phyloP scores from a whole-genome alignment of 2,329 filamentous ascomycete genomes.

The Sporothrix mexicana region DNA sequence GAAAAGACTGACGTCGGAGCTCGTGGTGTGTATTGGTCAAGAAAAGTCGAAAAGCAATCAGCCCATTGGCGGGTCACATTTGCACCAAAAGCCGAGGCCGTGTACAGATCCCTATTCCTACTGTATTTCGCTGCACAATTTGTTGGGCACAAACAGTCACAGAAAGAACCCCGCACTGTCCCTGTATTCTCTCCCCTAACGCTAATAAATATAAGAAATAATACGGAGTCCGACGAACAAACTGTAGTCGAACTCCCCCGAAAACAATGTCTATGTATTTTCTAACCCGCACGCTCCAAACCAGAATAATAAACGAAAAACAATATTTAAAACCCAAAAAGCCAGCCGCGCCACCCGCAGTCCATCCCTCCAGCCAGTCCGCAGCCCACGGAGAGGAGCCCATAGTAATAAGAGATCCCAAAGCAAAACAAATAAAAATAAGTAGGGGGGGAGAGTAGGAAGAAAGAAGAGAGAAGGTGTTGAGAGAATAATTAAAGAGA shows the following conservation, averaged over 20 bases:
- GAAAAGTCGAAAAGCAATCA: slow-evolving; percentile 24
- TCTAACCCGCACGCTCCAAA: slow-evolving; percentile 24
- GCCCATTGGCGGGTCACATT: slow-evolving; percentile 26
- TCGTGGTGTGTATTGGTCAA: slow-evolving; percentile 19
- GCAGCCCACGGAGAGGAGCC: not conserved
- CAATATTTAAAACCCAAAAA: not conserved
- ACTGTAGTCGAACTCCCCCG: not conserved
- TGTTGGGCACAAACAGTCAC: not conserved
- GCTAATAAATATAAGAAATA: slow-evolving; percentile 16
- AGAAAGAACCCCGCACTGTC: not conserved
- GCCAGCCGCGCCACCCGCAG: not conserved
- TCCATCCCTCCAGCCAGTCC: slow-evolving; percentile 15
- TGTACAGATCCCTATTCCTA: not conserved
- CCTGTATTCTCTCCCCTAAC: not conserved
- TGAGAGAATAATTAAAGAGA: not conserved
- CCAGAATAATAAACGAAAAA: not conserved
- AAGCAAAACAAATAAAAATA: not conserved
- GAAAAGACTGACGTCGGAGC: not conserved
- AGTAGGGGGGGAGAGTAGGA: not conserved
- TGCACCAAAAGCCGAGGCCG: slow-evolving; percentile 5
- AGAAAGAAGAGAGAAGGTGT: not conserved
- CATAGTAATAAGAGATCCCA: not conserved
- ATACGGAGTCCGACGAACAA: not conserved
- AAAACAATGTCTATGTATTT: slow-evolving; percentile 23
- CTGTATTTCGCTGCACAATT: not conserved